Percentiles rank a stretch among this genome's conserved stretches.
These are phyloP conservation scores for Ophiosphaerella korrae DNA, from an alignment of 2,329 filamentous ascomycete genomes.

Conservation along the genomic window DNA sequence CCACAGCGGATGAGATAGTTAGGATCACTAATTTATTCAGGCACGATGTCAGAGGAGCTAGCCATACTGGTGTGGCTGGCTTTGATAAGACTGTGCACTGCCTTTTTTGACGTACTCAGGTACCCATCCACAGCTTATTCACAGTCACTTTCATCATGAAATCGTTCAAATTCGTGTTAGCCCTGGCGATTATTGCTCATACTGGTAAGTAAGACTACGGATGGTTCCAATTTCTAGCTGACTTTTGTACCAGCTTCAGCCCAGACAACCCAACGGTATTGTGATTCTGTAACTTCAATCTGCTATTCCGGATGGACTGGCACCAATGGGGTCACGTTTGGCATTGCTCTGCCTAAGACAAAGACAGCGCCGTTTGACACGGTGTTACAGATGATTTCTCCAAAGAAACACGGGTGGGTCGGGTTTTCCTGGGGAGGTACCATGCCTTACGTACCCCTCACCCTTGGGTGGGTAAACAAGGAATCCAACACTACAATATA, in stretches of 20 bases:
- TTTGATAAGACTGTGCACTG: constrained; percentile 18
- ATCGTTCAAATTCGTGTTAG: constrained; percentile 1
- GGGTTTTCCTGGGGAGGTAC: constrained; percentile 58
- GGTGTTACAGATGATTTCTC: constrained; percentile 53
- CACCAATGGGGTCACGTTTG: constrained; percentile 37
- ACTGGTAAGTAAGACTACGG: constrained; percentile 13
- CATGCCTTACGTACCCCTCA: constrained; percentile 56
- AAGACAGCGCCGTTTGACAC: constrained; percentile 46
- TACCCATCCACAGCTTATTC: not conserved
- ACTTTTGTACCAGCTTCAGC: constrained; percentile 10
- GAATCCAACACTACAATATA: constrained; percentile 44
- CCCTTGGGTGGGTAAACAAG: constrained; percentile 54
- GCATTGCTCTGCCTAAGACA: constrained; percentile 45
- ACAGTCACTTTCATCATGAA: constrained; percentile 19
- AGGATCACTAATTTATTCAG: constrained; percentile 19
- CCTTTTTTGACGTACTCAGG: not conserved
- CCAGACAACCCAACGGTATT: constrained; percentile 30
- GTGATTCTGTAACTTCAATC: constrained; percentile 37
- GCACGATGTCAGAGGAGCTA: constrained; percentile 8
- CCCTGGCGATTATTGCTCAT: constrained; percentile 9
- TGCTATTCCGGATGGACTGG: constrained; percentile 52
- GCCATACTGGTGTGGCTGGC: not conserved
- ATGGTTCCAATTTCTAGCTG: not conserved
- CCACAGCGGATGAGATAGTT: constrained; percentile 16
- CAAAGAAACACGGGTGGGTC: constrained; percentile 54